Evolutionary conservation across 2,329 filamentous ascomycete species (phyloP).

Genomic region (Hypomyces perniciosus): DNA sequence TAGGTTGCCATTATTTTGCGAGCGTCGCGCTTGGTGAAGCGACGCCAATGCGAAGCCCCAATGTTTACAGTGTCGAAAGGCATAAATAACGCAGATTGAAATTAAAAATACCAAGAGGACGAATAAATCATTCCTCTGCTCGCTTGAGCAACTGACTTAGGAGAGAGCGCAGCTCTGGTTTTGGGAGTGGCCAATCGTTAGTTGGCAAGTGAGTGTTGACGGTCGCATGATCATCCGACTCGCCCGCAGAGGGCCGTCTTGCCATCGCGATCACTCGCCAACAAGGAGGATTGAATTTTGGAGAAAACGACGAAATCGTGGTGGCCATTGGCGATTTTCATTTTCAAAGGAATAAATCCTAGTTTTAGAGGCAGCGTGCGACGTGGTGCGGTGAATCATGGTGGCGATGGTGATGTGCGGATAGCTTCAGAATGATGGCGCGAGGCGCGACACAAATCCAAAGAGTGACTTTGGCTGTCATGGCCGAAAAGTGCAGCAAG

Average conservation of each 20-base stretch:
- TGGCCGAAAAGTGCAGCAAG: constrained; percentile 11
- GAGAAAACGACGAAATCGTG: not conserved
- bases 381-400: constrained; percentile 15
- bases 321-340: not conserved
- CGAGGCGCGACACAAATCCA: constrained; percentile 2
- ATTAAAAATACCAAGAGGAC: not conserved
- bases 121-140: not conserved
- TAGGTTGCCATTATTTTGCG: too few species aligned
- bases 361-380: constrained; percentile 7
- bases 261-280: constrained; percentile 1
- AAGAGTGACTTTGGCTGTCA: constrained; percentile 24
- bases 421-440: constrained; percentile 26
- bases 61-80: too few species aligned
- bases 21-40: too few species aligned
- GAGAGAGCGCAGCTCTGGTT: not conserved
- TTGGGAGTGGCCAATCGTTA: constrained; percentile 5
- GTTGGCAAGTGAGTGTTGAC: not conserved
- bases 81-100: not conserved
- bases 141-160: not conserved
- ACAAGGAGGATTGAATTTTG: not conserved
- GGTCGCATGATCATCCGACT: constrained; percentile 12
- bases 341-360: not conserved
- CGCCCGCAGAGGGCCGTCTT: constrained; percentile 6
- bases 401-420: constrained; percentile 22
- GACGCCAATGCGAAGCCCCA: too few species aligned